Evolutionary conservation across 2,329 filamentous ascomycete species (phyloP), one percentile per base, ranked within the genome.

Genomic region (Aspergillus sp.): DNA sequence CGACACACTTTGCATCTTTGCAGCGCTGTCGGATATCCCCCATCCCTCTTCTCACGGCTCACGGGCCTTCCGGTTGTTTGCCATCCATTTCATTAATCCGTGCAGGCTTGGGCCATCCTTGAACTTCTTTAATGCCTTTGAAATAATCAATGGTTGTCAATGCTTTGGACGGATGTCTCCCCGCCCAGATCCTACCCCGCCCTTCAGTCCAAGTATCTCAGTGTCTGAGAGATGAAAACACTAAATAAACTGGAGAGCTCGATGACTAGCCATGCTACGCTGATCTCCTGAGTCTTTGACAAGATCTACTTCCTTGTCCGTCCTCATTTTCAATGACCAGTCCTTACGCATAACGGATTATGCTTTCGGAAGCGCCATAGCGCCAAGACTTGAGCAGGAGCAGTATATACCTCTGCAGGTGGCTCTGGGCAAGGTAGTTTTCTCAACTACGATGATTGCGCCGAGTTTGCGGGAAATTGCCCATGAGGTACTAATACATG

Each of bases 21-120:
- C 39, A 15, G 37, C 8, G 17, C 23, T 17, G 21, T 33, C 24
- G 27, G 33, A n/a, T 14, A 24, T 46, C 31, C 48, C 48, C 48
- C 35, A 27, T 27, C n/a, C 27, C 24, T 24, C 7, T 52, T 15
- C 15, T 37, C 35, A 47, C 24, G 52, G 47, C 15, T 37, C 35
- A 41, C 24, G 52, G 48, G 52, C 31, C 52, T 27, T 19, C 52
- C 43, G 40, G 21, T 31, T 35, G 50, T 53, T 37, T n/a, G 50
- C 40, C 27, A n/a, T 21, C 41, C 43, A 40, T 37, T 15, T n/a
- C 1, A 37, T 31, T 31, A n/a, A n/a, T 37, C 35, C 15, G 35
- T 5, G 14, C 15, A n/a, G 35, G 35, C 15, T 6, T 7, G 12
- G 1, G 35, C 35, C 7, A 37, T 37, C 4, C 35, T 24, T 24